Base-by-base conservation (phyloP, 169 alveolate genomes). In the Plasmodium vivax region DNA sequence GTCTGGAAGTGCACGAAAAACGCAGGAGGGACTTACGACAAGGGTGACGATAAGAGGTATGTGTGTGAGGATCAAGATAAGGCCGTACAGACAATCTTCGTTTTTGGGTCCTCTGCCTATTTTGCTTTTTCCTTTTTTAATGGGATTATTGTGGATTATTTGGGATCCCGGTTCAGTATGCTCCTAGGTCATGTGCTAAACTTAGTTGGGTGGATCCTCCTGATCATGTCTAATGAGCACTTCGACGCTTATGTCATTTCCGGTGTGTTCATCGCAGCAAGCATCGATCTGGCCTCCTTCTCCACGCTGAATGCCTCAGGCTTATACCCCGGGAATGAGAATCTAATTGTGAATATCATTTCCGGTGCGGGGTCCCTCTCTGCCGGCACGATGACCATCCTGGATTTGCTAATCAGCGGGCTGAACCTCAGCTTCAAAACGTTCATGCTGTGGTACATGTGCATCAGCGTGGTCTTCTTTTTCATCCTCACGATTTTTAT, bases 301-400 rank as follows among this genome's bases (percentile, higher is more conserved):
- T 80, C 97, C 2, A 83, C 94, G 27, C 87, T 95, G 43, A 93
- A 92, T 92, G 92, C 95, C 34, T 84, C 95, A 2, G 87, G 93
- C 2, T 91, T 95, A 93, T 95, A 45, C 84, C 97, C 97, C n/a
- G 92, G 94, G 7, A 84, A 83, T 91, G 96, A 95, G 14, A 83
- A 88, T 83, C 41, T 95, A 45, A 93, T 95, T 43, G 95, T 96
- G 0, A 85, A 95, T 80, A 83, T 95, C 19, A 82, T 95, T 34
- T 82, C 96, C 5, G 92, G 96, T 58, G 92, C 96, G 3, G 95
- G 93, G 3, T 95, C 97, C 0, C 82, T 91, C 41, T 93, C 96
- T 3, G 82, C 95, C 16, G 92, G 94, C 36, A 68, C 94, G 2
- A 93, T 96, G 95, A 82, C 93, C 9, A 54, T 95, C 2, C 34